Percentiles rank a stretch among this genome's conserved stretches.
phyloP scores from a whole-genome alignment of 139 green algal genomes.

The Chlamydomonas sphaeroides region DNA sequence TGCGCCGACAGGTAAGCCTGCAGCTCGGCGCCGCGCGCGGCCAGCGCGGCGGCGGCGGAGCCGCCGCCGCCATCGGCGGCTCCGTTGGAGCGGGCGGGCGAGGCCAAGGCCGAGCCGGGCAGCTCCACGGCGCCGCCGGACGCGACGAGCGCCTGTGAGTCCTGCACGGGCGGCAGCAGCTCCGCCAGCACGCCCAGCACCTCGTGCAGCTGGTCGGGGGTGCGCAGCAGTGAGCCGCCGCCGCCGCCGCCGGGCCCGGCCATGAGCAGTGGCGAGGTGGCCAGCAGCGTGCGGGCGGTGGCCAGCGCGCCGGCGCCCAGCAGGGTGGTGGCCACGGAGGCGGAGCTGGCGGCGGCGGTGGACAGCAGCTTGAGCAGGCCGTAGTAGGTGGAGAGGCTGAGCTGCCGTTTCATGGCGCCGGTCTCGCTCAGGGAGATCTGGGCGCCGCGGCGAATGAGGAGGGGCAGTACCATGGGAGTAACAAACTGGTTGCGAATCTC shows the following conservation, averaged over 20 bases:
- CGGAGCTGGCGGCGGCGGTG: conserved; percentile 65
- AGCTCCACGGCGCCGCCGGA: conserved; percentile 23
- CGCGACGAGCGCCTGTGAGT: conserved; percentile 63
- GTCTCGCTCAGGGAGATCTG: conserved; percentile 54
- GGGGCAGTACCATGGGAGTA: no score
- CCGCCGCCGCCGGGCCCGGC: conserved; percentile 17
- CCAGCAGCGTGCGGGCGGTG: conserved; percentile 39
- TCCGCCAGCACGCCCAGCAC: conserved; percentile 78
- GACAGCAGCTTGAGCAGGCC: conserved; percentile 84
- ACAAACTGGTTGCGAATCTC: no score
- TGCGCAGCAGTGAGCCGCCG: conserved; percentile 66
- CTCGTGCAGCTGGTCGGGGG: conserved; percentile 84
- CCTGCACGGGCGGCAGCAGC: conserved; percentile 83
- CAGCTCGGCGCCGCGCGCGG: conserved; percentile 12
- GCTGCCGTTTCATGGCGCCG: conserved; percentile 73
- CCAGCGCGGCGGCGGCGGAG: conserved; percentile 1
- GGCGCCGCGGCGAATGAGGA: no score
- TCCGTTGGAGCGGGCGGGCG: neutral
- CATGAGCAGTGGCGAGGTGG: conserved; percentile 67
- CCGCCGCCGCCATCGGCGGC: neutral
- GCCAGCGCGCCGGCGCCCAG: conserved; percentile 49
- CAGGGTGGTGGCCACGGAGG: conserved; percentile 74
- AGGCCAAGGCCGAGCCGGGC: neutral
- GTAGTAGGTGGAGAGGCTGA: conserved; percentile 84
- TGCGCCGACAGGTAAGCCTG: conserved; percentile 64